Evolutionary conservation across 306 rosid species (phyloP).

Genomic region (Boehmeria nivea): DNA sequence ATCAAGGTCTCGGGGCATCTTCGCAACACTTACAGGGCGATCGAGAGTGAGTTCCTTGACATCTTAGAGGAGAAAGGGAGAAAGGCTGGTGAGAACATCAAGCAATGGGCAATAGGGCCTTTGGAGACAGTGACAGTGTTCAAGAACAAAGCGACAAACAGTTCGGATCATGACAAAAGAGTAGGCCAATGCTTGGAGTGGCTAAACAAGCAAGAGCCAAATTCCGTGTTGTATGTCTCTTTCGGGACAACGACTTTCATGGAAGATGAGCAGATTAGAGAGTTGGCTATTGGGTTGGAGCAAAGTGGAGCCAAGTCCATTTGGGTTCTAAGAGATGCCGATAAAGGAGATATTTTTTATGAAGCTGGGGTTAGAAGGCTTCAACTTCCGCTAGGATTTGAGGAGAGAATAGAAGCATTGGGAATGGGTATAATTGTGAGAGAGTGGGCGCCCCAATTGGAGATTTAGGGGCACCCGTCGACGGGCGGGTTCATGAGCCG

Average conservation of each 20-base stretch:
- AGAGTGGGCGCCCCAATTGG: conserved; percentile 48
- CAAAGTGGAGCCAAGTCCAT: conserved; percentile 31
- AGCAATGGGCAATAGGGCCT: conserved; percentile 51
- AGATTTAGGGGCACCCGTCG: conserved; percentile 38
- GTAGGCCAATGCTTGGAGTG: conserved; percentile 6
- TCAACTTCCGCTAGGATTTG: conserved; percentile 39
- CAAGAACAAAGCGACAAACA: conserved; percentile 6
- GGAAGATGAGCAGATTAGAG: conserved; percentile 30
- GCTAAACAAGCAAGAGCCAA: conserved; percentile 25
- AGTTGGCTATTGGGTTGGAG: conserved; percentile 50
- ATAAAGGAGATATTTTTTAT: conserved; percentile 27
- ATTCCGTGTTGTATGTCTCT: conserved; percentile 35
- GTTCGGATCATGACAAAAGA: background rate
- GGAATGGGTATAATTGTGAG: conserved; percentile 33
- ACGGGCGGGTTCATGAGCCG: conserved; percentile 47
- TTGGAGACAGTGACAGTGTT: conserved; percentile 29
- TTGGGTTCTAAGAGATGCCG: conserved; percentile 52
- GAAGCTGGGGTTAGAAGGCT: conserved; percentile 21
- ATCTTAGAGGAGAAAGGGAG: conserved; percentile 15
- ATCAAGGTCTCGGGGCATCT: conserved; percentile 28
- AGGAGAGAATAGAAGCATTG: conserved; percentile 26
- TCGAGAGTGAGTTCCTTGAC: conserved; percentile 39
- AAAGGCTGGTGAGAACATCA: background rate
- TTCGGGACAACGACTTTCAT: conserved; percentile 44
- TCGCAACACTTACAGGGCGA: conserved; percentile 37